phyloP scores from a whole-genome alignment of 768 basidiomycete genomes.

The Podaxis mareebaensis region DNA sequence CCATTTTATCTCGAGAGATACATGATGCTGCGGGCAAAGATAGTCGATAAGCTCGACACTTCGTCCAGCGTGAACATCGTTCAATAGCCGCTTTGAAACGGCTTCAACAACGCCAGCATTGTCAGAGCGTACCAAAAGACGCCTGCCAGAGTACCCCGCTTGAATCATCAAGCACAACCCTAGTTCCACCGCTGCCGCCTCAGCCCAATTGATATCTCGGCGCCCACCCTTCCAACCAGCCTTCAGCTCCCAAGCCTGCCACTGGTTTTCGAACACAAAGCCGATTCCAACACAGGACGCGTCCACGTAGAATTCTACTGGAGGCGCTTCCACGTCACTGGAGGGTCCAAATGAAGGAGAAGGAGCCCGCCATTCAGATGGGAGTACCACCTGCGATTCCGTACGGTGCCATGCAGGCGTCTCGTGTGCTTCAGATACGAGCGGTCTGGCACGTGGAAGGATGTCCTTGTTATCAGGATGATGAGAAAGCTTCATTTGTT shows the following conservation, averaged over 20 bases:
- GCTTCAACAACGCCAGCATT: slow-evolving; percentile 41
- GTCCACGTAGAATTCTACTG: not conserved
- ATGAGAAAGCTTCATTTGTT: slow-evolving; percentile 7
- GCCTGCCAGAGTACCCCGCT: slow-evolving; percentile 20
- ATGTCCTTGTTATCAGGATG: not conserved
- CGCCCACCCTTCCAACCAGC: slow-evolving; percentile 28
- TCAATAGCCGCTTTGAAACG: slow-evolving; percentile 26
- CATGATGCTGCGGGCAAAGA: slow-evolving; percentile 20
- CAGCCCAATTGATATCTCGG: slow-evolving; percentile 43
- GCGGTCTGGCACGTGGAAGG: slow-evolving; percentile 13
- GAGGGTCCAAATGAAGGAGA: not conserved
- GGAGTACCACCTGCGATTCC: slow-evolving; percentile 17
- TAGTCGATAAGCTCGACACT: slow-evolving; percentile 31
- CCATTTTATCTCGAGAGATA: slow-evolving; percentile 29
- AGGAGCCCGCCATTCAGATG: slow-evolving; percentile 21
- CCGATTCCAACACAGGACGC: not conserved
- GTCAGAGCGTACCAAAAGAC: slow-evolving; percentile 38
- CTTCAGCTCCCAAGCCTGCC: slow-evolving; percentile 42
- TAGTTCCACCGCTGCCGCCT: slow-evolving; percentile 44
- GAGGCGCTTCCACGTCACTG: slow-evolving; percentile 43
- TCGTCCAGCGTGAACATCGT: slow-evolving; percentile 25
- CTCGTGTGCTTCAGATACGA: slow-evolving; percentile 23
- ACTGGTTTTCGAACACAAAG: slow-evolving; percentile 30
- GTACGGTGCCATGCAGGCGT: slow-evolving; percentile 18
- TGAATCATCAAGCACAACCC: slow-evolving; percentile 34